These are phyloP conservation scores for Alternaria sp. DNA, from an alignment of 2,329 filamentous ascomycete species.

Conservation along the genomic window DNA sequence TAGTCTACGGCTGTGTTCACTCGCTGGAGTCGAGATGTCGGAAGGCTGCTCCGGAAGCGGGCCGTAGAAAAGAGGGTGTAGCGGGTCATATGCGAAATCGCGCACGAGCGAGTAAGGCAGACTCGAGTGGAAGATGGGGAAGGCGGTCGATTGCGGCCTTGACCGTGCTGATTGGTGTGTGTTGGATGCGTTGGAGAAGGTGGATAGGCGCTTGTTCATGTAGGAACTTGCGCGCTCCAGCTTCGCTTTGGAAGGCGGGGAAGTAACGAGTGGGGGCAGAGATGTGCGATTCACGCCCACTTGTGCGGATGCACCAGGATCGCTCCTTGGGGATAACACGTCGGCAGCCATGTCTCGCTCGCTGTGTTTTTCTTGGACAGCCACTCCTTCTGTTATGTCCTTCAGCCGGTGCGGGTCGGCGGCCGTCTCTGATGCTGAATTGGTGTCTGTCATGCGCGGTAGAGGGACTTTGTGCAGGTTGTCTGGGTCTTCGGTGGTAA, in stretches of 20 bases:
- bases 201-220: constrained; percentile 82
- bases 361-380: constrained; percentile 32
- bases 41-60: constrained; percentile 84
- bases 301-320: constrained; percentile 41
- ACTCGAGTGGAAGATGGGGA: constrained; percentile 84
- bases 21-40: constrained; percentile 83
- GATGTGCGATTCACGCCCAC: constrained; percentile 51
- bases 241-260: constrained; percentile 60
- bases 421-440: constrained; percentile 25
- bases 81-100: constrained; percentile 89
- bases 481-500: constrained; percentile 33
- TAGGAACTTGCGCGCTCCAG: constrained; percentile 72
- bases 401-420: constrained; percentile 41
- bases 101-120: constrained; percentile 89
- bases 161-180: constrained; percentile 64
- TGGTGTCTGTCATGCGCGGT: constrained; percentile 48
- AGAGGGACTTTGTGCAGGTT: constrained; percentile 17
- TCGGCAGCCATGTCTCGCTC: constrained; percentile 50
- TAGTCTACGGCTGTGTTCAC: constrained; percentile 77
- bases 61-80: constrained; percentile 91
- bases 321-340: constrained; percentile 47
- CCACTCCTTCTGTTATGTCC: constrained; percentile 41
- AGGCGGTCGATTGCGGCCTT: constrained; percentile 81
- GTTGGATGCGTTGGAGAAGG: constrained; percentile 69
- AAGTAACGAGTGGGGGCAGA: constrained; percentile 62